These are phyloP conservation scores for Clavulina sp. DNA, from an alignment of 768 basidiomycete genomes.

Conservation along the genomic window DNA sequence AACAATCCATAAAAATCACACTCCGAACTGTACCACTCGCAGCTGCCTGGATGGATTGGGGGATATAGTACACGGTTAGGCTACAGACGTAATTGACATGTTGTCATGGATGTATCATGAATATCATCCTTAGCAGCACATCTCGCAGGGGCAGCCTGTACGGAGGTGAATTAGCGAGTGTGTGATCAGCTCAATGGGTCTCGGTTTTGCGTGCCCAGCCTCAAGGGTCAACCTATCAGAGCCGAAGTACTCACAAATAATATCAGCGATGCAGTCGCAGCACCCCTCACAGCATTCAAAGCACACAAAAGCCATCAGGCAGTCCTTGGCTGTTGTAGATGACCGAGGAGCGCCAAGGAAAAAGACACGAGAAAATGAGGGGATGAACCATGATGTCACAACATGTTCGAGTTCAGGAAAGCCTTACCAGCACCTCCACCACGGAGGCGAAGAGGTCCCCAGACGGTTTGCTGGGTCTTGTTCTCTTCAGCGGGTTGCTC, in stretches of 20 bases:
- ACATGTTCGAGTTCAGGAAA: background rate
- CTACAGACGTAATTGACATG: no score
- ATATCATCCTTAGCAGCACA: no score
- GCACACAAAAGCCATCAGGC: constrained; percentile 6
- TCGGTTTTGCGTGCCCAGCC: no score
- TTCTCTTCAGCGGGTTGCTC: background rate
- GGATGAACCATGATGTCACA: no score
- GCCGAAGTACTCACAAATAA: constrained; percentile 5
- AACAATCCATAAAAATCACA: no score
- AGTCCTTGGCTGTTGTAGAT: background rate
- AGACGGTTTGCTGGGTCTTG: background rate
- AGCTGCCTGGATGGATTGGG: no score
- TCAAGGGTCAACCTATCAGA: background rate
- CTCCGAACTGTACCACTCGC: no score
- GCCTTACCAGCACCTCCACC: constrained; percentile 6
- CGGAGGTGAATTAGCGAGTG: no score
- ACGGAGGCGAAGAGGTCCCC: constrained; percentile 4
- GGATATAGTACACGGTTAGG: no score
- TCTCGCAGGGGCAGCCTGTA: constrained; percentile 9
- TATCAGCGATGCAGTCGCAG: constrained; percentile 10
- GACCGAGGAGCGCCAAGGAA: background rate
- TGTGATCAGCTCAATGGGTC: no score
- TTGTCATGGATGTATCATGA: no score
- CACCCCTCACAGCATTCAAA: constrained; percentile 9
- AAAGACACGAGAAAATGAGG: no score